These are phyloP conservation scores for Monosporascus sp. DNA, from an alignment of 2,329 filamentous ascomycete species.

Conservation along the genomic window DNA sequence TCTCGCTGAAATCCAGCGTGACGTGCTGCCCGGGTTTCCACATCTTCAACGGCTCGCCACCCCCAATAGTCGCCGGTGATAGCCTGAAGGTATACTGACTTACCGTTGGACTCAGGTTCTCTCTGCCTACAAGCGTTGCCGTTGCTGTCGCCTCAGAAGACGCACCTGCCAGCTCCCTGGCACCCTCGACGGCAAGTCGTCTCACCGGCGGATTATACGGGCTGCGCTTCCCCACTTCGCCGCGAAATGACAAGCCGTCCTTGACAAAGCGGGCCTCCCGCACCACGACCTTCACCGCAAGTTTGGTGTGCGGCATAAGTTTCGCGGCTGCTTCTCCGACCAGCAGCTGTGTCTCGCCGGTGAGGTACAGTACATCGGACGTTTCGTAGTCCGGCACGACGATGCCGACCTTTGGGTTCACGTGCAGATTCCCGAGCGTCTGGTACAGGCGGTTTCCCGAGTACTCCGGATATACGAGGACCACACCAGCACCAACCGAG, in stretches of 20 bases:
- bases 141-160: conserved; percentile 16
- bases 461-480: conserved; percentile 75
- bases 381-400: conserved; percentile 70
- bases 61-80: conserved; percentile 7
- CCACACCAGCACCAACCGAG: conserved; percentile 25
- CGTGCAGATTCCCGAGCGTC: conserved; percentile 69
- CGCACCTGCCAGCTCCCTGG: not conserved
- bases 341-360: conserved; percentile 63
- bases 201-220: conserved; percentile 77
- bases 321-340: conserved; percentile 56
- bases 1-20: conserved; percentile 64
- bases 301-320: conserved; percentile 63
- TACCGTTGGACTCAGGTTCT: conserved; percentile 60
- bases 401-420: conserved; percentile 63
- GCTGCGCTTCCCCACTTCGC: conserved; percentile 51
- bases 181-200: conserved; percentile 54
- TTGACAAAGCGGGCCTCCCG: conserved; percentile 57
- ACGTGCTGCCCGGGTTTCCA: conserved; percentile 74
- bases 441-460: conserved; percentile 83
- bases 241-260: conserved; percentile 64
- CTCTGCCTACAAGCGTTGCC: conserved; percentile 55
- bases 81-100: conserved; percentile 54
- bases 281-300: conserved; percentile 66
- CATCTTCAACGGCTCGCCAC: conserved; percentile 20
- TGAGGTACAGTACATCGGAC: conserved; percentile 69